A percentile compares a stretch with the other conserved stretches of the same genome.
Conservation (phyloP, 2,329 filamentous ascomycete genomes). For the Penicillium sp. region DNA sequence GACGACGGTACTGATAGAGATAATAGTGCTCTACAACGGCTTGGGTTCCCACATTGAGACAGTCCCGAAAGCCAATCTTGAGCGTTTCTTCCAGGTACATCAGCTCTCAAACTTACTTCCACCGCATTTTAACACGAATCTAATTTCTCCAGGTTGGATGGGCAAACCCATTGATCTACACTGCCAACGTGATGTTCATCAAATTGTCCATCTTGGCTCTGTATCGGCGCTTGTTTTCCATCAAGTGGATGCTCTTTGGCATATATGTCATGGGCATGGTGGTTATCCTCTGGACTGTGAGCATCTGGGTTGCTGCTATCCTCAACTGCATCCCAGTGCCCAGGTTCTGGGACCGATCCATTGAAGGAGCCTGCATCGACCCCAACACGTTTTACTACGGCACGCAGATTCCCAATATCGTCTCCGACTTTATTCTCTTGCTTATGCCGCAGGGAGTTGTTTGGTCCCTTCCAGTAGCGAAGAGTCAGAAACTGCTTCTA, state of each 20-base stretch:
- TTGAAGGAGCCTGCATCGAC: constrained; percentile 30
- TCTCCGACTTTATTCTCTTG: constrained; percentile 31
- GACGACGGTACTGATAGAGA: not conserved
- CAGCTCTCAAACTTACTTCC: not conserved
- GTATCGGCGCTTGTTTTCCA: constrained; percentile 31
- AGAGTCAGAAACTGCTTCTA: constrained; percentile 25
- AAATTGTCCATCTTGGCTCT: constrained; percentile 34
- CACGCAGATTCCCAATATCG: constrained; percentile 33
- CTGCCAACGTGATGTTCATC: constrained; percentile 24
- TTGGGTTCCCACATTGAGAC: constrained; percentile 32
- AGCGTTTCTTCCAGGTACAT: constrained; percentile 27
- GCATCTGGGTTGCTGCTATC: constrained; percentile 22
- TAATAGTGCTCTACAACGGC: constrained; percentile 29
- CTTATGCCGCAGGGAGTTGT: constrained; percentile 31
- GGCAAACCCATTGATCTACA: constrained; percentile 32
- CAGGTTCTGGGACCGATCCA: constrained; percentile 29
- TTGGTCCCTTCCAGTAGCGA: constrained; percentile 29
- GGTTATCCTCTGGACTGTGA: constrained; percentile 27
- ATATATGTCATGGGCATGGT: constrained; percentile 23
- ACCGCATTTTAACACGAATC: not conserved
- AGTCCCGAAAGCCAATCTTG: constrained; percentile 26
- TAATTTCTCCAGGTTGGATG: constrained; percentile 26
- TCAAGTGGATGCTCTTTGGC: constrained; percentile 22
- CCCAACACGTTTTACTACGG: constrained; percentile 31
- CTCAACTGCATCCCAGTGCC: constrained; percentile 29